phyloP scores from a whole-genome alignment of 805 yeast genomes.

The Saccharomyces kudriavzevii region DNA sequence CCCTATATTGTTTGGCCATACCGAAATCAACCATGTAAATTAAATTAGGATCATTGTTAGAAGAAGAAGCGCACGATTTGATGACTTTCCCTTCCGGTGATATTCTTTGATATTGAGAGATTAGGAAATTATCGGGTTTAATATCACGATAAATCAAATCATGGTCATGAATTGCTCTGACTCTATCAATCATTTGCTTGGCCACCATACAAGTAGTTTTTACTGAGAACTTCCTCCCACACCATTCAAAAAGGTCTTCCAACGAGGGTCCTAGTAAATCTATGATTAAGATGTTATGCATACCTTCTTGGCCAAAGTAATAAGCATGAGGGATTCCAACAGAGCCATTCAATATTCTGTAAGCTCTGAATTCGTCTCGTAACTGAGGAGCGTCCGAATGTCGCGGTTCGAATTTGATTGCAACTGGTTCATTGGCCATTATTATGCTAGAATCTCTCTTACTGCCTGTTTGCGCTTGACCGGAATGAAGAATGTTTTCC shows the following conservation, averaged over 20 bases:
- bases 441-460: slow-evolving; percentile 5
- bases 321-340: slow-evolving; percentile 77
- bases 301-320: slow-evolving; percentile 79
- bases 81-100: slow-evolving; percentile 10
- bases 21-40: slow-evolving; percentile 77
- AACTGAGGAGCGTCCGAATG: slow-evolving; percentile 79
- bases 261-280: slow-evolving; percentile 74
- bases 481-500: slow-evolving; percentile 55
- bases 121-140: slow-evolving; percentile 74
- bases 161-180: slow-evolving; percentile 67
- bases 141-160: slow-evolving; percentile 74
- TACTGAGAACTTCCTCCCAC: slow-evolving; percentile 64
- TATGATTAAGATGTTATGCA: slow-evolving; percentile 67
- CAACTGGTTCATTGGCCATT: slow-evolving; percentile 38
- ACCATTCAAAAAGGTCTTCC: slow-evolving; percentile 83
- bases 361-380: slow-evolving; percentile 73
- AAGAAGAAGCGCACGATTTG: slow-evolving; percentile 42
- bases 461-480: slow-evolving; percentile 8
- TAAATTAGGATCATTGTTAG: slow-evolving; percentile 51
- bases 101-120: slow-evolving; percentile 31
- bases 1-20: slow-evolving; percentile 80
- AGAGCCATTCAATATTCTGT: slow-evolving; percentile 59
- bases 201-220: slow-evolving; percentile 70
- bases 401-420: slow-evolving; percentile 74
- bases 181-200: slow-evolving; percentile 66